Conservation (phyloP, 2,329 filamentous ascomycete genomes). For the Nemania abortiva region DNA sequence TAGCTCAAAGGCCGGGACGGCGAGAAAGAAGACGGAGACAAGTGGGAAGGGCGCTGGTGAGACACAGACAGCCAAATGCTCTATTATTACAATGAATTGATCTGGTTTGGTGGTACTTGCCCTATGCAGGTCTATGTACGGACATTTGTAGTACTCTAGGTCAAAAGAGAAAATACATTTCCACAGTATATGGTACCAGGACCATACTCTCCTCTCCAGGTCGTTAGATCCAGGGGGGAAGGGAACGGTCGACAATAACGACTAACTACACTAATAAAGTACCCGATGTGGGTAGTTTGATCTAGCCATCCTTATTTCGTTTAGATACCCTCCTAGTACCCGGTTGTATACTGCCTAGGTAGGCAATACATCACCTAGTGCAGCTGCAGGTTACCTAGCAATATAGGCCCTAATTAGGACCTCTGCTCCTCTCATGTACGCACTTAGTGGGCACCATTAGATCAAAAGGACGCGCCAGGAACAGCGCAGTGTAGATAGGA, state of each 20-base stretch:
- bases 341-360: conserved; percentile 3
- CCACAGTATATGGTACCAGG: not conserved
- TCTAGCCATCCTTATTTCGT: conserved; percentile 6
- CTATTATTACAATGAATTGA: conserved; percentile 27
- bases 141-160: no score
- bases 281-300: conserved; percentile 21
- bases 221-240: not conserved
- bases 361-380: not conserved
- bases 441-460: not conserved
- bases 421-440: not conserved
- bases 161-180: not conserved
- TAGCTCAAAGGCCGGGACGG: conserved; percentile 27
- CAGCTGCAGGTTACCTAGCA: not conserved
- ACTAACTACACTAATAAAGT: not conserved
- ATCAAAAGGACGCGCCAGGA: not conserved
- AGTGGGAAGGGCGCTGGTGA: not conserved
- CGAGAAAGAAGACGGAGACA: conserved; percentile 7
- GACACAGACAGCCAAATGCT: conserved; percentile 1
- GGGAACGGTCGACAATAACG: not conserved
- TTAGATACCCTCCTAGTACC: not conserved
- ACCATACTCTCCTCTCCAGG: not conserved
- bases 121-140: not conserved
- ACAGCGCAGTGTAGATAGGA: not conserved
- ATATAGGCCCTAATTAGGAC: conserved; percentile 1
- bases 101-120: not conserved